A percentile compares a stretch with the other conserved stretches of the same genome.
Evolutionary conservation across 331 rosid species (phyloP).

Genomic region (Acacia concinna): DNA sequence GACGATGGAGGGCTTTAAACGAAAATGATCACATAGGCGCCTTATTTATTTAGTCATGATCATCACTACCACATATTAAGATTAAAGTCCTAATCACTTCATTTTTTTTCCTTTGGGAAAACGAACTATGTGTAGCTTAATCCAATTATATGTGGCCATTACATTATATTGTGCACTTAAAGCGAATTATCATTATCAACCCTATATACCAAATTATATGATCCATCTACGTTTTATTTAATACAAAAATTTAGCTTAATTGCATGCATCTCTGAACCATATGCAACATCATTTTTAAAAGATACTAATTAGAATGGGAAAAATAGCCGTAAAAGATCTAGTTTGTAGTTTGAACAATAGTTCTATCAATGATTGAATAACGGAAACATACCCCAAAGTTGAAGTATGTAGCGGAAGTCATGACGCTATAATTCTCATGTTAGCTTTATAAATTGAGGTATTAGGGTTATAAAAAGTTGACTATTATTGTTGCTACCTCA

Average conservation of each 20-base stretch:
- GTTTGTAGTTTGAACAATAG: neutral
- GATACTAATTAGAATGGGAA: too few relatives aligned
- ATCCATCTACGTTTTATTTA: neutral
- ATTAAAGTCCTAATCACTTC: conserved; percentile 19
- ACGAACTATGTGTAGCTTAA: too few relatives aligned
- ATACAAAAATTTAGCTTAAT: neutral
- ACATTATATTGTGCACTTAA: too few relatives aligned
- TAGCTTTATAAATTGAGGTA: conserved; percentile 35
- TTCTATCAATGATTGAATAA: too few relatives aligned
- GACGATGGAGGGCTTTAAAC: too few relatives aligned
- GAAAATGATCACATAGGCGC: too few relatives aligned
- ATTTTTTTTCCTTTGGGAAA: too few relatives aligned
- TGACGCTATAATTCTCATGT: conserved; percentile 21
- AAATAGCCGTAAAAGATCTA: too few relatives aligned
- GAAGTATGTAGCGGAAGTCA: neutral
- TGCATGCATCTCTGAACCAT: too few relatives aligned
- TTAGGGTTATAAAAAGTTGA: neutral
- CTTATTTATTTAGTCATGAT: neutral
- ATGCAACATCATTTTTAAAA: too few relatives aligned
- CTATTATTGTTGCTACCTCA: neutral
- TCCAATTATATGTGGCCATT: too few relatives aligned
- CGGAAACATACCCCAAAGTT: neutral
- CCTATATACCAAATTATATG: neutral
- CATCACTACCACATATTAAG: neutral
- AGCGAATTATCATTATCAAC: too few relatives aligned